phyloP scores from a whole-genome alignment of 495 filamentous ascomycete species.

The Penicillium subrubescens region DNA sequence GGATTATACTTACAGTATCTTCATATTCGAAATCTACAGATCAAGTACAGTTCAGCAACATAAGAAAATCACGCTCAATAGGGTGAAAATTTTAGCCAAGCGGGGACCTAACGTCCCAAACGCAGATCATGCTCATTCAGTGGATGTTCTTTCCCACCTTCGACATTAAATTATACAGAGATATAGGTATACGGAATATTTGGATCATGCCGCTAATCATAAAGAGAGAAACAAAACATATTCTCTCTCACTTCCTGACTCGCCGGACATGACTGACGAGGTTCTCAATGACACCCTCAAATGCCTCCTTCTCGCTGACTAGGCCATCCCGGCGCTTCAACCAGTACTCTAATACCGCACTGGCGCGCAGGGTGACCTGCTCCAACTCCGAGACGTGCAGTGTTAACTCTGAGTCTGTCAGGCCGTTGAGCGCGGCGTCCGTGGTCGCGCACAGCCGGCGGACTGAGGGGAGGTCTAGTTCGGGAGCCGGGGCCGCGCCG shows the following conservation, averaged over 20 bases:
- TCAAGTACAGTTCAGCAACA: background rate
- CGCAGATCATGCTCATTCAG: conserved; percentile 14
- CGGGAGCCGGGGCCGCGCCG: conserved; percentile 67
- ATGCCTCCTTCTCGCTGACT: conserved; percentile 87
- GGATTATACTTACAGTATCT: background rate
- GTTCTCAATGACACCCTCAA: conserved; percentile 98
- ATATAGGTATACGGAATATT: conserved; percentile 11
- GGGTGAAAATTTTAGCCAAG: background rate
- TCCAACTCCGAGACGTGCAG: conserved; percentile 73
- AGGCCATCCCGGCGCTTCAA: conserved; percentile 79
- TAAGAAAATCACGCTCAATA: background rate
- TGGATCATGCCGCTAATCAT: conserved; percentile 4
- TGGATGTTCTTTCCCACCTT: conserved; percentile 10
- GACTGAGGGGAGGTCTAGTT: conserved; percentile 77
- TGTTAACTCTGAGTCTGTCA: conserved; percentile 74
- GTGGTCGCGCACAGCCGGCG: conserved; percentile 81
- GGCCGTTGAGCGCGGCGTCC: conserved; percentile 72
- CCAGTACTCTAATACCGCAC: conserved; percentile 86
- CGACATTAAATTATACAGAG: conserved; percentile 32
- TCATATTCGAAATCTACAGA: no score
- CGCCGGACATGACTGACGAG: conserved; percentile 92
- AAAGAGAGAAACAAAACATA: background rate
- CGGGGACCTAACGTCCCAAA: background rate
- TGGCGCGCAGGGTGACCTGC: conserved; percentile 65
- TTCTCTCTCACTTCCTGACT: conserved; percentile 62